Conservation (phyloP, 495 filamentous ascomycete genomes). For the Neurospora tetrasperma region DNA sequence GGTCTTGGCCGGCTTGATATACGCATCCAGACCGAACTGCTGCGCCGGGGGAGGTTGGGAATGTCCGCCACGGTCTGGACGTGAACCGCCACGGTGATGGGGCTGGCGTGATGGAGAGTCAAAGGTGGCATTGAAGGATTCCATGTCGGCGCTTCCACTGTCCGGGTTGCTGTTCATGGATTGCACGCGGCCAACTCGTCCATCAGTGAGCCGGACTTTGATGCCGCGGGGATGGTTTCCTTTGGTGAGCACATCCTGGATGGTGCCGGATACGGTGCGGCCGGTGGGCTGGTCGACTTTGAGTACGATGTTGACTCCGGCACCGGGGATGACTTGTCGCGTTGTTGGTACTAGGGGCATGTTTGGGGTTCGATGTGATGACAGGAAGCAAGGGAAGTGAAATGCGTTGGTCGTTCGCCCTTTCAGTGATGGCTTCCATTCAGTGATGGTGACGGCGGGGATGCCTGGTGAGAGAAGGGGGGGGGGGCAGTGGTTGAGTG, state of each 20-base stretch:
- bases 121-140: background rate
- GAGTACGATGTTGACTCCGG: constrained; percentile 55
- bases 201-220: constrained; percentile 60
- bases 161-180: constrained; percentile 28
- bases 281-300: constrained; percentile 65
- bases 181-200: constrained; percentile 60
- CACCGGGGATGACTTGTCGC: constrained; percentile 43
- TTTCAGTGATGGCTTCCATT: background rate
- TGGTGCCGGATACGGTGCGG: constrained; percentile 49
- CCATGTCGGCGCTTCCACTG: constrained; percentile 3
- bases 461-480: background rate
- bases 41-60: constrained; percentile 8
- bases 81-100: background rate
- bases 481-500: background rate
- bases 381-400: too few relatives aligned
- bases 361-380: background rate
- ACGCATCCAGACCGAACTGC: constrained; percentile 31
- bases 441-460: background rate
- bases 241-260: constrained; percentile 52
- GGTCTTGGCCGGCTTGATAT: constrained; percentile 32
- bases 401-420: background rate
- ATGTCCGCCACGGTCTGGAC: constrained; percentile 1
- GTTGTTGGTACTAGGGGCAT: constrained; percentile 37
- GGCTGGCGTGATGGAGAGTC: background rate
- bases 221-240: constrained; percentile 67